Conservation (phyloP, 2,329 filamentous ascomycete species). For the Arthrobotrys conoides region DNA sequence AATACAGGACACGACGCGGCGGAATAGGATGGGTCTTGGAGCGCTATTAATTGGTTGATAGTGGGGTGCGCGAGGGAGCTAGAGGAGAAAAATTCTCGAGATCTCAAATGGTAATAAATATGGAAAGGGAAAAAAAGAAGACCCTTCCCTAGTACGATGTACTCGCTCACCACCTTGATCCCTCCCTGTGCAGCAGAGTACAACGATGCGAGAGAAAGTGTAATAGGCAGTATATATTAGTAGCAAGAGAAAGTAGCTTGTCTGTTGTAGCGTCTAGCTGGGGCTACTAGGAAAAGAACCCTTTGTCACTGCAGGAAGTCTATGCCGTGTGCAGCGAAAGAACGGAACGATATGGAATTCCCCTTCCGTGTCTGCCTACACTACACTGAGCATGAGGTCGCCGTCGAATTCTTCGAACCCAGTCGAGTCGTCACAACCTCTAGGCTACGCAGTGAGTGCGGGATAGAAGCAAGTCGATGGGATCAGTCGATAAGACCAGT, state of each 20-base stretch:
- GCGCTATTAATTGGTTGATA: constrained; percentile 54
- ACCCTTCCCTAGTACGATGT: constrained; percentile 30
- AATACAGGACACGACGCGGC: constrained; percentile 54
- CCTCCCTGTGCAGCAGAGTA: constrained; percentile 47
- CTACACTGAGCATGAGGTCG: constrained; percentile 27
- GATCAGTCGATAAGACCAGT: constrained; percentile 53
- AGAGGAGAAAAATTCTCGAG: constrained; percentile 47
- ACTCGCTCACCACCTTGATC: constrained; percentile 55
- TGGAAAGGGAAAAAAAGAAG: constrained; percentile 9
- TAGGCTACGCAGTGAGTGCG: constrained; percentile 28
- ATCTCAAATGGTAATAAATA: constrained; percentile 17
- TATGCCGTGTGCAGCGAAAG: constrained; percentile 60
- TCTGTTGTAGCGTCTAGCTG: constrained; percentile 18
- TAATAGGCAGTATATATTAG: constrained; percentile 14
- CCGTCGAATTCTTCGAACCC: constrained; percentile 51
- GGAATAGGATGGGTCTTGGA: constrained; percentile 49
- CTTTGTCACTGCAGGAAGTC: constrained; percentile 54
- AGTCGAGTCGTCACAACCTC: constrained; percentile 51
- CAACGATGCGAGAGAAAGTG: constrained; percentile 30
- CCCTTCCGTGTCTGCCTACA: constrained; percentile 53
- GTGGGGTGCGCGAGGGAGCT: constrained; percentile 31
- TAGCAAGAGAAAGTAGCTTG: constrained; percentile 1
- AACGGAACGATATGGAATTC: constrained; percentile 58
- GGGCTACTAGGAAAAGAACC: constrained; percentile 30
- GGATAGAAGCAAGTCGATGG: constrained; percentile 25